Evolutionary conservation across 2,329 filamentous ascomycete genomes (phyloP).

Genomic region (Hymenoscyphus fructigenus): DNA sequence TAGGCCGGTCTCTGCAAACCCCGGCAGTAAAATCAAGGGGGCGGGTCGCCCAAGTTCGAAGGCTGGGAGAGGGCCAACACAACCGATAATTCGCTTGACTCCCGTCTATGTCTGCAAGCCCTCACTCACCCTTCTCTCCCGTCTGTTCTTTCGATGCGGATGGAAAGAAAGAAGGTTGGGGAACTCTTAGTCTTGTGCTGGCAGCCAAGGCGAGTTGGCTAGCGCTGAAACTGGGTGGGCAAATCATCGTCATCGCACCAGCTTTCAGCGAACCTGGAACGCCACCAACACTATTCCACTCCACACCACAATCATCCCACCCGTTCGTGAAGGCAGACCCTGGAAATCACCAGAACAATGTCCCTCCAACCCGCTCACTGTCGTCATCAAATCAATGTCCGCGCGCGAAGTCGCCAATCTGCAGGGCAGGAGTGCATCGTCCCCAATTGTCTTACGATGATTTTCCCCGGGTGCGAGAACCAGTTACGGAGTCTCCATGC

Average conservation of each 20-base stretch:
- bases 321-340: neutral
- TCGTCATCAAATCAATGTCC: neutral
- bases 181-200: neutral
- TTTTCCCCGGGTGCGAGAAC: neutral
- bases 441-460: neutral
- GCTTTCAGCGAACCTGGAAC: slow-evolving; percentile 1
- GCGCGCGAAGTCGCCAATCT: neutral
- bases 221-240: neutral
- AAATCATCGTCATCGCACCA: slow-evolving; percentile 1
- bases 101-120: neutral
- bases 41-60: slow-evolving; percentile 13
- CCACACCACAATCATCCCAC: neutral
- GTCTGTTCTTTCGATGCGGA: neutral
- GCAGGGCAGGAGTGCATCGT: neutral
- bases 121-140: neutral
- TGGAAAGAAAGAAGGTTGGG: neutral
- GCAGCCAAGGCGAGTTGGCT: neutral
- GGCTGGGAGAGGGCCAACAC: neutral
- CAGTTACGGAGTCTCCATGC: neutral
- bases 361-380: neutral
- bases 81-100: neutral
- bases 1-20: no score
- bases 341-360: neutral
- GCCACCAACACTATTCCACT: neutral
- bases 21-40: no score